Evolutionary conservation across 192 early-diverging fungal genomes (phyloP), one percentile per base, ranked within the genome.

Genomic region (Radiomyces spectabilis): DNA sequence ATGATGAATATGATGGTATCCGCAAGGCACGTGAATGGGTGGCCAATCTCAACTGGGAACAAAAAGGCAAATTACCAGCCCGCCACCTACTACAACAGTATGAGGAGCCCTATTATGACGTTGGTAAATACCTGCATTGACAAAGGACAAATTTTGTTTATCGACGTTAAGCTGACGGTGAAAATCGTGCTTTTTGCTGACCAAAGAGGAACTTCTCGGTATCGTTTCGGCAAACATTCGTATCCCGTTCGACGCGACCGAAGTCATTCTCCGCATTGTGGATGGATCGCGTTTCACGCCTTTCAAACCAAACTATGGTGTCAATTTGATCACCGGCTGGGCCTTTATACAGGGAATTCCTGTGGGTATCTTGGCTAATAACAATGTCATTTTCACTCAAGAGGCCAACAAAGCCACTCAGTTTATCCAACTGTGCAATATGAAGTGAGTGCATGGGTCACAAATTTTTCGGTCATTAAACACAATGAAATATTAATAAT

Each of bases 321-420:
- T 62, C 13, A 85, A 83, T 59, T 29, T 85, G 49, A 61, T 85
- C 26, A 75, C 73, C 35, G 83, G 78, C 29, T 85, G 81, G 79
- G 81, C 79, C 7, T 72, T 67, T 22, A 74, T 85, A 61, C 83
- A 83, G 35, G 81, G 82, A 18, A 65, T 85, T 45, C 73, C 78
- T 8, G 69, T 85, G 25, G 83, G 83, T 53, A 85, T 85, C n/a
- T 44, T 85, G 42, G 72, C 83, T 50, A 83, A 81, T 32, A 82
- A 85, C 60, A 76, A 75, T 45, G 80, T 82, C 2, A 52, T 85
- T 18, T 83, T 85, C 50, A 75, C 74, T 24, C 71, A 70, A 30
- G 83, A 85, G 55, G 59, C 77, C n/a, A 82, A 81, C 65, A 85
- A 85, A 55, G 83, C 83, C 6, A 77, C 80, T 5, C 83, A 85